Evolutionary conservation across 345 rosid genomes (phyloP).

Genomic region (Lenwebbia sp.): DNA sequence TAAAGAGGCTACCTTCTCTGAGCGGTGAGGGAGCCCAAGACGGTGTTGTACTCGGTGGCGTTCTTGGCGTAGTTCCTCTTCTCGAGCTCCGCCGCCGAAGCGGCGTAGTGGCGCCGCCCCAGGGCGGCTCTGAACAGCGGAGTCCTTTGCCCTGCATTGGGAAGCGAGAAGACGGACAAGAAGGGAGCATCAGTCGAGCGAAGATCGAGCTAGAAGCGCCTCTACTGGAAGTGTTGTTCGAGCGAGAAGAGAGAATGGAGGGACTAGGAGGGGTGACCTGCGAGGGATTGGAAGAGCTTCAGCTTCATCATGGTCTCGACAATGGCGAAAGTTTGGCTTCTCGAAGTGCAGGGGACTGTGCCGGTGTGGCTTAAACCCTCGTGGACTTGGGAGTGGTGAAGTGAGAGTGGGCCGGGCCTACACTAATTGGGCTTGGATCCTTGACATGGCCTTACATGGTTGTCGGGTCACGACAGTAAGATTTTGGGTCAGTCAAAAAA

Average conservation of each 20-base stretch:
- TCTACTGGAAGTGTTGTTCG: not conserved
- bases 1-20: slow-evolving; percentile 40
- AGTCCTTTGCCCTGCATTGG: not conserved
- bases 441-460: not conserved
- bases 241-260: slow-evolving; percentile 12
- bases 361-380: not conserved
- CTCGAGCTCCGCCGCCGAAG: slow-evolving; percentile 34
- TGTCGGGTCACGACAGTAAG: not conserved
- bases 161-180: not conserved
- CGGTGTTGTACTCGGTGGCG: slow-evolving; percentile 64
- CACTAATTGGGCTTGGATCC: not conserved
- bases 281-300: slow-evolving; percentile 35
- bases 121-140: slow-evolving; percentile 33
- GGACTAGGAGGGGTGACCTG: slow-evolving; percentile 4
- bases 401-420: not conserved
- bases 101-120: slow-evolving; percentile 41
- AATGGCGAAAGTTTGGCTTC: not conserved
- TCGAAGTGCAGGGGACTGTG: not conserved
- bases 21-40: slow-evolving; percentile 44
- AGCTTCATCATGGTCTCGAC: slow-evolving; percentile 26
- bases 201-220: not conserved
- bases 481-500: not conserved
- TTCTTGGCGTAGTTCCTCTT: slow-evolving; percentile 77
- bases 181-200: not conserved
- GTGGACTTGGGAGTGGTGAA: not conserved